Evolutionary conservation across 2,329 filamentous ascomycete species (phyloP).

Genomic region (Mycosphaerelloides madeirae): DNA sequence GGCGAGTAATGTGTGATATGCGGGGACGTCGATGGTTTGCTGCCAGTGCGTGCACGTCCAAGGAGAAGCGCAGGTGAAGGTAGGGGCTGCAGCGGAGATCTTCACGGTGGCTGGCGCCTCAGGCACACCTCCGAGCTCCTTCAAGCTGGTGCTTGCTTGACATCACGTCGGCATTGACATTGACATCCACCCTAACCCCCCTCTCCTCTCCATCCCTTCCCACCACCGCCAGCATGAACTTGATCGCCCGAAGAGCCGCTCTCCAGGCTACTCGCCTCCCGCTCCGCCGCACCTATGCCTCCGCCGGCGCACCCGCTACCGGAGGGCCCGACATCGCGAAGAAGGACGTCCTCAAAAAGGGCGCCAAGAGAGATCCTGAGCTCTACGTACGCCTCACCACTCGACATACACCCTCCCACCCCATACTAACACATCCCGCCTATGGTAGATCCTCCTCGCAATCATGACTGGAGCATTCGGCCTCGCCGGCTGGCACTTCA

Average conservation of each 20-base stretch:
- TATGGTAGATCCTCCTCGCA: constrained; percentile 71
- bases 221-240: constrained; percentile 38
- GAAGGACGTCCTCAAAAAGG: constrained; percentile 54
- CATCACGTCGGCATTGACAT: not conserved
- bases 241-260: constrained; percentile 43
- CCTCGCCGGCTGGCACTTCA: constrained; percentile 86
- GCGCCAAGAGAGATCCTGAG: constrained; percentile 66
- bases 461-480: constrained; percentile 87
- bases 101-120: too few relatives aligned
- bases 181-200: constrained; percentile 2
- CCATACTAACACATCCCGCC: not conserved
- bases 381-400: constrained; percentile 57
- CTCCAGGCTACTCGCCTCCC: constrained; percentile 41
- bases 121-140: too few relatives aligned
- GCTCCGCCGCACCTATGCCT: constrained; percentile 35
- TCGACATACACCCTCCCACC: constrained; percentile 8
- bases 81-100: too few relatives aligned
- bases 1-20: not conserved
- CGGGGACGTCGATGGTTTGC: too few relatives aligned
- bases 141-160: too few relatives aligned
- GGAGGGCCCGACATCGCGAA: constrained; percentile 35
- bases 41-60: too few relatives aligned
- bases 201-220: constrained; percentile 2
- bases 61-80: too few relatives aligned
- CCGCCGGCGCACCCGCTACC: constrained; percentile 41